Conservation (phyloP, 2,329 filamentous ascomycete genomes). For the Cadophora sp. region DNA sequence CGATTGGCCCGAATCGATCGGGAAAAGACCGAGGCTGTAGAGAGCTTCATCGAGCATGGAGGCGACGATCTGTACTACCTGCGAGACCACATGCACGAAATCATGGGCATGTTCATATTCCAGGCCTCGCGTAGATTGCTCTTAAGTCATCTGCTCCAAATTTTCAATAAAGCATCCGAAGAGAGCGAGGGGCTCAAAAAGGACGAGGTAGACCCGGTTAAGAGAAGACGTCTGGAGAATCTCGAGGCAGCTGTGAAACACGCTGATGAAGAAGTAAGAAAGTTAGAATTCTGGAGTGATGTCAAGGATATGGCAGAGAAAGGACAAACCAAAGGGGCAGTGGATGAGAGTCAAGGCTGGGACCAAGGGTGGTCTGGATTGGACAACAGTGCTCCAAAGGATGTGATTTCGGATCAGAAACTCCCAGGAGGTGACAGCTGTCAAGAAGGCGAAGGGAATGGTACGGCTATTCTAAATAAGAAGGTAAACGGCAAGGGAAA, state of each 20-base stretch:
- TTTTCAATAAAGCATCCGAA: conserved; percentile 60
- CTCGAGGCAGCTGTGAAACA: conserved; percentile 77
- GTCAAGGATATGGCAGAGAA: conserved; percentile 70
- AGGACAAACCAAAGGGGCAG: conserved; percentile 46
- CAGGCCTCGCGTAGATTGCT: conserved; percentile 84
- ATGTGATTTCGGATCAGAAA: conserved; percentile 38
- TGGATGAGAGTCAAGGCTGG: conserved; percentile 42
- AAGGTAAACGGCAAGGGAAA: conserved; percentile 32
- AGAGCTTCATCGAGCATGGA: conserved; percentile 80
- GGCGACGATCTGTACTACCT: conserved; percentile 79
- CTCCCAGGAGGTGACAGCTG: conserved; percentile 32
- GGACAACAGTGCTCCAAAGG: conserved; percentile 41
- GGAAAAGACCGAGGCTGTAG: conserved; percentile 86
- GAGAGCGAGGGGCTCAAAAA: conserved; percentile 49
- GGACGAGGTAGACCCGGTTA: conserved; percentile 40
- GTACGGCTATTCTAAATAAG: conserved; percentile 24
- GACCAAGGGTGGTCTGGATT: conserved; percentile 40
- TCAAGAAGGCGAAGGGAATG: conserved; percentile 31
- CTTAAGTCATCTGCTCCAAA: conserved; percentile 71
- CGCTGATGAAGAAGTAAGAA: conserved; percentile 81
- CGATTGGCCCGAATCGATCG: conserved; percentile 80
- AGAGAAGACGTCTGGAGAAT: conserved; percentile 61
- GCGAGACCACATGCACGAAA: conserved; percentile 76
- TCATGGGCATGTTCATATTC: conserved; percentile 88
- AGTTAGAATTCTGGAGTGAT: conserved; percentile 88